These are phyloP conservation scores for Monosporozyma unispora DNA, from an alignment of 805 yeast genomes.

Conservation along the genomic window DNA sequence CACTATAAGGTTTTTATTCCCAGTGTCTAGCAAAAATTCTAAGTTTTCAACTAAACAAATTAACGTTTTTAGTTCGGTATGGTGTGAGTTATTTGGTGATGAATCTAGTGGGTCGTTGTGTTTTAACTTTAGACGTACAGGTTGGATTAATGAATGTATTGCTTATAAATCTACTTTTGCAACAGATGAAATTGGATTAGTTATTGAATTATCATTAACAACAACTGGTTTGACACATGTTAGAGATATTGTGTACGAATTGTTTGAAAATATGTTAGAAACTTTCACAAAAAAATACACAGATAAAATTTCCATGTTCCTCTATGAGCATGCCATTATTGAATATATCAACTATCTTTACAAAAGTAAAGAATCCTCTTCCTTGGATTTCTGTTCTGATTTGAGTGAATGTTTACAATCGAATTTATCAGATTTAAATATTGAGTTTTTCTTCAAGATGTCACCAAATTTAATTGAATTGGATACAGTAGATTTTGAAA, in stretches of 20 bases:
- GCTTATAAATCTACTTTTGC: slow-evolving; percentile 38
- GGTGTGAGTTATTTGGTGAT: slow-evolving; percentile 57
- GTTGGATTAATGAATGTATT: slow-evolving; percentile 31
- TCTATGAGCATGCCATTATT: slow-evolving; percentile 42
- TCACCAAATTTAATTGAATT: slow-evolving; percentile 25
- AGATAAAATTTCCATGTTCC: slow-evolving; percentile 30
- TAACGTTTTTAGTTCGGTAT: slow-evolving; percentile 31
- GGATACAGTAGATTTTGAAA: slow-evolving; percentile 5
- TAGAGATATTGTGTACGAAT: slow-evolving; percentile 25
- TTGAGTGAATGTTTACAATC: slow-evolving; percentile 35
- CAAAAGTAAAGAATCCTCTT: slow-evolving; percentile 29
- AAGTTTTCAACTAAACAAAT: slow-evolving; percentile 18
- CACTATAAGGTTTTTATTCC: slow-evolving; percentile 40
- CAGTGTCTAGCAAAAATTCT: slow-evolving; percentile 17
- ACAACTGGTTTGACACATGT: slow-evolving; percentile 36
- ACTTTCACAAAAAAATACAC: slow-evolving; percentile 12
- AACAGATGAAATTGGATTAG: slow-evolving; percentile 32
- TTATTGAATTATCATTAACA: slow-evolving; percentile 44
- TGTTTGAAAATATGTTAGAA: slow-evolving; percentile 24
- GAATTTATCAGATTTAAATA: slow-evolving; percentile 25
- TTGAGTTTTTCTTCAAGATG: slow-evolving; percentile 38
- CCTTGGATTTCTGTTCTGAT: slow-evolving; percentile 42
- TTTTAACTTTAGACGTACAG: slow-evolving; percentile 29
- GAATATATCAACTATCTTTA: slow-evolving; percentile 40
- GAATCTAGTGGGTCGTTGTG: slow-evolving; percentile 47